Evolutionary conservation across 1,139 yeast genomes (phyloP).

Genomic region (Debaryomyces sp.): DNA sequence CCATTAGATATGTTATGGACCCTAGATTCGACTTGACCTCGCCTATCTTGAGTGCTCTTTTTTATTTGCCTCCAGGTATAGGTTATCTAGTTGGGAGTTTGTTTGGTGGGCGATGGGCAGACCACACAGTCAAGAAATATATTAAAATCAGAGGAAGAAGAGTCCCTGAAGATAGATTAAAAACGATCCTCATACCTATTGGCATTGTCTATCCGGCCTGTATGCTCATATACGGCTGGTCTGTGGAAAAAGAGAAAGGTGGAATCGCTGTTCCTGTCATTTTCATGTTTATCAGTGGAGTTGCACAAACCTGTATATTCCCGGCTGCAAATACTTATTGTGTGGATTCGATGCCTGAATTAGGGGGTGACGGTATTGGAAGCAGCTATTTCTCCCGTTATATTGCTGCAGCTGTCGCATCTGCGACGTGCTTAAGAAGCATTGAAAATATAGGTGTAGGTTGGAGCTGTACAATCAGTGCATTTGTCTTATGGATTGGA

Average conservation of each 20-base stretch:
- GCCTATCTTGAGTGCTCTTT: constrained; percentile 52
- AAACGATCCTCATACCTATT: constrained; percentile 38
- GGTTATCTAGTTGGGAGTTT: constrained; percentile 53
- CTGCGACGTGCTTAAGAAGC: constrained; percentile 49
- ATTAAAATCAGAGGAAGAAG: constrained; percentile 45
- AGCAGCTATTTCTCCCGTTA: constrained; percentile 54
- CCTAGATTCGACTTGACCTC: constrained; percentile 50
- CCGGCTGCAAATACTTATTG: constrained; percentile 58
- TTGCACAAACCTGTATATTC: constrained; percentile 52
- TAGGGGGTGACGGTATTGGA: constrained; percentile 56
- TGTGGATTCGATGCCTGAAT: constrained; percentile 55
- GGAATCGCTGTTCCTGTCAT: constrained; percentile 58
- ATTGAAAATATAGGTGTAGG: constrained; percentile 53
- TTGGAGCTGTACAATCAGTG: constrained; percentile 51
- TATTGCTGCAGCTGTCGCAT: constrained; percentile 51
- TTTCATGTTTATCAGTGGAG: constrained; percentile 47
- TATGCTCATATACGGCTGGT: constrained; percentile 56
- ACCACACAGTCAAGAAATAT: constrained; percentile 44
- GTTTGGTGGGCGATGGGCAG: constrained; percentile 55
- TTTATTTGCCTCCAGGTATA: constrained; percentile 55
- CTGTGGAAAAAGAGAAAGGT: constrained; percentile 47
- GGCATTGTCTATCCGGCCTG: constrained; percentile 44
- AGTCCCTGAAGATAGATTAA: constrained; percentile 54
- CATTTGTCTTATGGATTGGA: constrained; percentile 32
- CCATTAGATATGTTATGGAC: constrained; percentile 55